Percentiles rank a stretch among this genome's conserved stretches.
Conservation (phyloP, 331 rosid genomes). For the Prunus yedoensis region DNA sequence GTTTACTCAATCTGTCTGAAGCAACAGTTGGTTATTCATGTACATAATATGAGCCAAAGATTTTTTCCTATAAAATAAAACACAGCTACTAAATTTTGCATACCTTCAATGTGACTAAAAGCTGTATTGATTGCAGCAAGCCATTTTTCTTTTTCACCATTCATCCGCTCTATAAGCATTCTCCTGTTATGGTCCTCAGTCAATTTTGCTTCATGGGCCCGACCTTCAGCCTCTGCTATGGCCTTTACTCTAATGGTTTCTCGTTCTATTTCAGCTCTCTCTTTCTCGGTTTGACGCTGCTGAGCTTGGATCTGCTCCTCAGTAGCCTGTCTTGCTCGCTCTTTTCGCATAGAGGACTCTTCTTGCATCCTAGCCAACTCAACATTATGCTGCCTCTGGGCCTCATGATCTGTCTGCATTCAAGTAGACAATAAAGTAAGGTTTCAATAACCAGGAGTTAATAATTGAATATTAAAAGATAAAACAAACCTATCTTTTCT, state of each 20-base stretch:
- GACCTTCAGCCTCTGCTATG: constrained; percentile 92
- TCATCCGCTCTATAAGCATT: constrained; percentile 79
- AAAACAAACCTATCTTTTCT: neutral
- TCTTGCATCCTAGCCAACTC: constrained; percentile 97
- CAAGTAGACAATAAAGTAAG: constrained; percentile 9
- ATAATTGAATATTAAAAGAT: neutral
- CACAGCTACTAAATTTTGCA: constrained; percentile 6
- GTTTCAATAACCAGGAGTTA: neutral
- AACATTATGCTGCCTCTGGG: constrained; percentile 79
- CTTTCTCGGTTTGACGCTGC: constrained; percentile 82
- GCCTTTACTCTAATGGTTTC: constrained; percentile 92
- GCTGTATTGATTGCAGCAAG: constrained; percentile 94
- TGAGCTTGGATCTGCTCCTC: constrained; percentile 93
- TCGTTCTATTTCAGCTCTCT: constrained; percentile 87
- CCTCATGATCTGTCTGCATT: constrained; percentile 81
- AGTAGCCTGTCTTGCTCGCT: constrained; percentile 76
- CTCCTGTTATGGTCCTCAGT: constrained; percentile 88
- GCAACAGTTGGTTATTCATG: neutral
- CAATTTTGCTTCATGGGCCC: constrained; percentile 80
- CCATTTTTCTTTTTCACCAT: constrained; percentile 95
- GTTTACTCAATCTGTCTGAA: neutral
- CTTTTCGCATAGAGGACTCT: constrained; percentile 76
- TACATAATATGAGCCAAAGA: neutral
- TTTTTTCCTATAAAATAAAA: neutral
- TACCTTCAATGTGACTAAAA: constrained; percentile 95